These are phyloP conservation scores for Lathyrus tuberosus DNA, from an alignment of 306 rosid species.

Conservation along the genomic window DNA sequence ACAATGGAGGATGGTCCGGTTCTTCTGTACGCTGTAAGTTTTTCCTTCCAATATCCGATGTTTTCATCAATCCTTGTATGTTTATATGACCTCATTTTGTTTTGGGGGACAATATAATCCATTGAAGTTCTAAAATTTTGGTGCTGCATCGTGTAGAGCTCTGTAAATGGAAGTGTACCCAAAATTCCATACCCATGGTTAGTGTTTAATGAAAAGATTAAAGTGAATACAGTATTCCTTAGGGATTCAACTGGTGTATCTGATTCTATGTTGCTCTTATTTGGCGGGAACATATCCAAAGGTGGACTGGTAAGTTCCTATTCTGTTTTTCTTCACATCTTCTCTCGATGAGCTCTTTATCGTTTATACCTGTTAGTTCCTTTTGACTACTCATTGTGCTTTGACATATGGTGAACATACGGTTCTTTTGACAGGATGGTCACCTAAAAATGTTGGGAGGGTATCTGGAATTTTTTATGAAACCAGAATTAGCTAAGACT, in stretches of 20 bases:
- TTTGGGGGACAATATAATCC: conserved; percentile 26
- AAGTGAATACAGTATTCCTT: conserved; percentile 91
- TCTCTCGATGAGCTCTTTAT: conserved; percentile 33
- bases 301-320: conserved; percentile 73
- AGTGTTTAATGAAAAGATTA: conserved; percentile 92
- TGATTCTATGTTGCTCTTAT: conserved; percentile 86
- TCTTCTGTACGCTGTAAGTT: conserved; percentile 80
- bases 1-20: conserved; percentile 99
- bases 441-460: conserved; percentile 97
- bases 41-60: conserved; percentile 34
- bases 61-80: conserved; percentile 24
- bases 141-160: conserved; percentile 60
- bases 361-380: conserved; percentile 15
- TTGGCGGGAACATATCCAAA: conserved; percentile 80
- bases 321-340: conserved; percentile 15
- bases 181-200: conserved; percentile 94
- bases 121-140: conserved; percentile 41
- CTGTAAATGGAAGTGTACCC: conserved; percentile 77
- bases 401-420: conserved; percentile 12
- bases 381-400: conserved; percentile 29
- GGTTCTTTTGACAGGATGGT: conserved; percentile 72
- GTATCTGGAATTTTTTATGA: conserved; percentile 90
- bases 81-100: conserved; percentile 34
- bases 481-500: conserved; percentile 73
- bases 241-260: conserved; percentile 92